phyloP scores from a whole-genome alignment of 257 asterid genomes.

The Solanum chilense region DNA sequence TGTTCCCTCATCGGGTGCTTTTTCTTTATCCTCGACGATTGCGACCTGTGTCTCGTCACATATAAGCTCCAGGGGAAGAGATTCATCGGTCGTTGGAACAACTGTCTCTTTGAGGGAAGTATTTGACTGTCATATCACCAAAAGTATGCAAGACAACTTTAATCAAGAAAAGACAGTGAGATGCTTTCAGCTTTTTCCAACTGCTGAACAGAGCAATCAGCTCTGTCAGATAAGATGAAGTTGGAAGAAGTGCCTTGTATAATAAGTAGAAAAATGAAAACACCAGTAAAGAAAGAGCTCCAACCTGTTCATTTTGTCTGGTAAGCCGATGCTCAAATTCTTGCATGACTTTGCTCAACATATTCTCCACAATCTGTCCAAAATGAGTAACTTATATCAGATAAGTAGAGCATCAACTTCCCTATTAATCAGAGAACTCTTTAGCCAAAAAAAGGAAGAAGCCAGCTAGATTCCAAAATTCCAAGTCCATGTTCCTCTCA shows the following conservation, averaged over 20 bases:
- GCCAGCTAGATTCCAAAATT: background rate
- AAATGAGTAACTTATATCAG: slow-evolving; percentile 3
- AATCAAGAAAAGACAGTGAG: background rate
- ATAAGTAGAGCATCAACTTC: background rate
- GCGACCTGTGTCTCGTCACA: slow-evolving; percentile 20
- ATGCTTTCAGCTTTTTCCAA: background rate
- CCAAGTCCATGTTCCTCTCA: background rate
- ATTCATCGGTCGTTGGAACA: slow-evolving; percentile 3
- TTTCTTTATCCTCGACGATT: slow-evolving; percentile 16
- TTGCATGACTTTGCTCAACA: slow-evolving; percentile 61
- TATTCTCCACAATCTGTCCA: slow-evolving; percentile 67
- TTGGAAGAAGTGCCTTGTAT: background rate
- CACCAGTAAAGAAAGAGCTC: background rate
- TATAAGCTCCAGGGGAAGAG: slow-evolving; percentile 5
- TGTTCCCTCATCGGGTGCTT: background rate
- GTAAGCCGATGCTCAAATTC: slow-evolving; percentile 53
- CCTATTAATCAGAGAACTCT: background rate
- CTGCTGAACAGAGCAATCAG: background rate
- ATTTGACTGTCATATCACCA: slow-evolving; percentile 13
- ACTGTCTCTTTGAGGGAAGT: slow-evolving; percentile 8
- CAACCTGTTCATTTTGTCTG: slow-evolving; percentile 44
- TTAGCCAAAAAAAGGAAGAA: background rate
- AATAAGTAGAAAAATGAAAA: background rate
- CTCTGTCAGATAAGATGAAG: background rate
- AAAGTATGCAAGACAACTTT: background rate